Conservation (phyloP, 768 basidiomycete species). For the Hydnum rufescens region DNA sequence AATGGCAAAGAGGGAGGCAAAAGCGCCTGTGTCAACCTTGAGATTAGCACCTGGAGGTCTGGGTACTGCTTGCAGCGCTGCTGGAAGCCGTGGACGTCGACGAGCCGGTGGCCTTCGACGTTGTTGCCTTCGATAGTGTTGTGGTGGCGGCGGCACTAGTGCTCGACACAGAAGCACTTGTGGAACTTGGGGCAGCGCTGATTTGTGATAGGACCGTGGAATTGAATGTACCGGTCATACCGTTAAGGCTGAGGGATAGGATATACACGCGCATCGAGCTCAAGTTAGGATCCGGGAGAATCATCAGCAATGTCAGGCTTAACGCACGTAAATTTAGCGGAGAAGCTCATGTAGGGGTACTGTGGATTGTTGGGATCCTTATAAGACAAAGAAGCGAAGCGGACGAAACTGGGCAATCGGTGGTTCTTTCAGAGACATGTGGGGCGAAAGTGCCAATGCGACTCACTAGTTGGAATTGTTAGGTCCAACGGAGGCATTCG, state of each 20-base stretch:
- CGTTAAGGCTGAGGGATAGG: constrained; percentile 10
- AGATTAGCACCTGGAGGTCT: not conserved
- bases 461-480: constrained; percentile 12
- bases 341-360: constrained; percentile 19
- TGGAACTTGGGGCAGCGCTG: constrained; percentile 9
- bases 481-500: constrained; percentile 16
- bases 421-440: not conserved
- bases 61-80: not conserved
- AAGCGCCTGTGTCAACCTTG: not conserved
- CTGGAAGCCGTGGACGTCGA: not conserved
- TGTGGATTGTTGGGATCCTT: constrained; percentile 16
- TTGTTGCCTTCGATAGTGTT: not conserved
- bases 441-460: not conserved
- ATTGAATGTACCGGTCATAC: constrained; percentile 20
- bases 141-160: not conserved
- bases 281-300: not conserved
- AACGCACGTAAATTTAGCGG: constrained; percentile 17
- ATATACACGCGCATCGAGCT: not conserved
- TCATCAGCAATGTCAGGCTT: not conserved
- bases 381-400: constrained; percentile 16
- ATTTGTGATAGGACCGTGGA: constrained; percentile 15
- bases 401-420: constrained; percentile 14
- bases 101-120: not conserved
- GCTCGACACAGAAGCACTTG: constrained; percentile 1
- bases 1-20: not conserved